phyloP scores from a whole-genome alignment of 2,329 filamentous ascomycete genomes.

The Pezicula carpinea region DNA sequence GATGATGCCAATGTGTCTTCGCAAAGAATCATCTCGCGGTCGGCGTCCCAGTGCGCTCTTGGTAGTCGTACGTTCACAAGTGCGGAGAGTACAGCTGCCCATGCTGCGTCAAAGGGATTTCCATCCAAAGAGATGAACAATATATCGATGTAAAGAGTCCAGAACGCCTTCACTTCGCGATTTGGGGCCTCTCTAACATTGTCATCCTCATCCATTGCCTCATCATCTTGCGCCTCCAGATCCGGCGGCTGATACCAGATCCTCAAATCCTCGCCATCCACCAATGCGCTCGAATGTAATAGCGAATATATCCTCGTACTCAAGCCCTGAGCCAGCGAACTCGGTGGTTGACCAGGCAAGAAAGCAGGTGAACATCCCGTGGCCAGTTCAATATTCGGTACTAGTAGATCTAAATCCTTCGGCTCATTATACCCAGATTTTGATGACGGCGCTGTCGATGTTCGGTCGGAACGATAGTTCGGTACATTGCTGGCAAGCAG shows the following conservation, averaged over 20 bases:
- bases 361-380: slow-evolving; percentile 87
- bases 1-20: slow-evolving; percentile 52
- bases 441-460: slow-evolving; percentile 29
- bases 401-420: slow-evolving; percentile 66
- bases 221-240: slow-evolving; percentile 28
- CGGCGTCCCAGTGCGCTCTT: slow-evolving; percentile 75
- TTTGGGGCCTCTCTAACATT: slow-evolving; percentile 24
- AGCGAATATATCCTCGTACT: slow-evolving; percentile 72
- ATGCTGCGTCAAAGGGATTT: slow-evolving; percentile 86
- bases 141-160: slow-evolving; percentile 93
- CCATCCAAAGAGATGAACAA: slow-evolving; percentile 91
- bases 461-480: slow-evolving; percentile 47
- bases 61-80: slow-evolving; percentile 75
- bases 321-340: slow-evolving; percentile 75
- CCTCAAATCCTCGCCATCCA: slow-evolving; percentile 63
- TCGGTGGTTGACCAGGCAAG: slow-evolving; percentile 78
- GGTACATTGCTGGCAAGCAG: slow-evolving; percentile 71
- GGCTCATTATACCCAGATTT: slow-evolving; percentile 37
- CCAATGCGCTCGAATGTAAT: slow-evolving; percentile 64
- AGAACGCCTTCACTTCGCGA: slow-evolving; percentile 73
- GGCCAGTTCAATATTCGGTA: slow-evolving; percentile 88
- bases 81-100: slow-evolving; percentile 78
- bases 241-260: slow-evolving; percentile 60
- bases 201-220: slow-evolving; percentile 19
- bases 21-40: slow-evolving; percentile 76